Base-by-base conservation (phyloP, 768 basidiomycete species). In the Kockovaella imperatae region DNA sequence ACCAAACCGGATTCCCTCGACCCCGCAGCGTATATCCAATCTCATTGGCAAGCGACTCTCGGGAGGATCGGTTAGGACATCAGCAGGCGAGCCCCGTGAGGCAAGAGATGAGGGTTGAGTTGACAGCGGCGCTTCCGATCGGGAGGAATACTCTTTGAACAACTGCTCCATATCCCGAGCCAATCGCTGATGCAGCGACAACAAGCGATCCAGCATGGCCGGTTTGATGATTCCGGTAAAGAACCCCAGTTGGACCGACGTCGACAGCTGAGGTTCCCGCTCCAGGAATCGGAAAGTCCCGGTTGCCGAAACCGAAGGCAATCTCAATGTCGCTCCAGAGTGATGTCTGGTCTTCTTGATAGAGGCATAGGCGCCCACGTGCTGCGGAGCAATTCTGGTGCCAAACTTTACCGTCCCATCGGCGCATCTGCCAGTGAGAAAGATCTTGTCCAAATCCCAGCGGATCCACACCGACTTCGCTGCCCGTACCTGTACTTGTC, bases 211-310 rank as follows among this genome's bases (percentile, higher is more conserved):
- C 14, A 71, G 56, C 0, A 65, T 52, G 18, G 54, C 60, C 2
- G 69, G 69, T 41, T 69, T 67, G 42, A 69, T 45, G 0, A 63
- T 52, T 23, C 67, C 67, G 6, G 49, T 53, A 41, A 71, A 68
- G 24, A 56, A 59, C 1, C 65, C 65, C 3, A 67, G 35, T 18
- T 57, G 42, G 28, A 64, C 30, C 6, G 56, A 43, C 3, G 51
- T 52, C 7, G 49, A 34, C 24, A 60, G 38, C 15, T 41, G 23
- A 1, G 40, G 29, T 29, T 49, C 30, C 28, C 23, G 43, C 15
- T 35, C 25, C 11, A 8, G 8, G 14, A 26, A n/a, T 26, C 24
- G 26, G 17, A 23, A 17, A 26, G 36, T 34, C 2, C 61, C 64
- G 3, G 52, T 24, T 1, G 45, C 47, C 2, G 41, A 53, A 23